phyloP scores from a whole-genome alignment of 352 stramenopile species.

The Globisporangium okanoganense region DNA sequence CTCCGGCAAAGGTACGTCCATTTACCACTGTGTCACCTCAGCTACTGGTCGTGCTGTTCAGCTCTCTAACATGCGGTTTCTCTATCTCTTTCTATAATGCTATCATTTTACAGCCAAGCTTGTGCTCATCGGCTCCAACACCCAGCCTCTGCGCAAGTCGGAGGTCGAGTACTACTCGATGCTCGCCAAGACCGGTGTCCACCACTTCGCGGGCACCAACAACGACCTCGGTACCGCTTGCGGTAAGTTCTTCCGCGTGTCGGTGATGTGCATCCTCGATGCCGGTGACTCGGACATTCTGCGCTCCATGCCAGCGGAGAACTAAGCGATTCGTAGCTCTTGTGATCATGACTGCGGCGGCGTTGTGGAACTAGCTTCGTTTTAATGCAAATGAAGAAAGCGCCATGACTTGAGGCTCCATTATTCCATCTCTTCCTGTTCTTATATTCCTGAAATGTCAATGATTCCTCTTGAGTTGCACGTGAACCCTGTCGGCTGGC shows the following conservation, averaged over 20 bases:
- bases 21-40: background rate
- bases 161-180: slow-evolving; percentile 99
- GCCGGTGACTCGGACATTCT: slow-evolving; percentile 99
- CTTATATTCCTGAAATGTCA: no score
- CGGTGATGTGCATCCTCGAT: slow-evolving; percentile 95
- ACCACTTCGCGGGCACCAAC: slow-evolving; percentile 99
- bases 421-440: background rate
- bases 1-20: slow-evolving; percentile 81
- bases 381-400: slow-evolving; percentile 6
- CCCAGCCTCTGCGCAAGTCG: slow-evolving; percentile 97
- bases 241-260: slow-evolving; percentile 99
- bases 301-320: slow-evolving; percentile 57
- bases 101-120: slow-evolving; percentile 89
- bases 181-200: slow-evolving; percentile 97
- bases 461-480: background rate
- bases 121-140: slow-evolving; percentile 98
- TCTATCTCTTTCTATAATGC: background rate
- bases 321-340: slow-evolving; percentile 18
- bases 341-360: background rate
- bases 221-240: slow-evolving; percentile 98
- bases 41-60: background rate
- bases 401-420: slow-evolving; percentile 16
- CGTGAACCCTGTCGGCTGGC: no score
- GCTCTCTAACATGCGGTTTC: background rate
- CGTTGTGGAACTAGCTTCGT: background rate